A percentile compares a stretch with the other conserved stretches of the same genome.
phyloP scores from a whole-genome alignment of 352 stramenopile species.

The Phytophthora cajani region DNA sequence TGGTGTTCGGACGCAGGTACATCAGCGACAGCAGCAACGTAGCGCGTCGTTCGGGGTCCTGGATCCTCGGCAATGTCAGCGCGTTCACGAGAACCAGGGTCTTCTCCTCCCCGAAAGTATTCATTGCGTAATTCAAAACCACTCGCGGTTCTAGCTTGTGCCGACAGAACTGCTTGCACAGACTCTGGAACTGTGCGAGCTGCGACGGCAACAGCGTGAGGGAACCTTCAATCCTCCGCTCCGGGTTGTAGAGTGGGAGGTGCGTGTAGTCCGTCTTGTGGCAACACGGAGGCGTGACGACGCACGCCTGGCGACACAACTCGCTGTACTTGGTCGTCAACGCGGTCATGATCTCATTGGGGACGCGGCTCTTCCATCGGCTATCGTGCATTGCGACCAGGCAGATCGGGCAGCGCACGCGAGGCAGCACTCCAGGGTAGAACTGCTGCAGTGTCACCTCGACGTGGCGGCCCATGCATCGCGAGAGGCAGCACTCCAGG shows the following conservation, averaged over 20 bases:
- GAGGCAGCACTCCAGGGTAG: slow-evolving; percentile 41
- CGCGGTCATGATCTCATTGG: not conserved
- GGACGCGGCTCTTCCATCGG: slow-evolving; percentile 24
- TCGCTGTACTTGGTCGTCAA: slow-evolving; percentile 22
- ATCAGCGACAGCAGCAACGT: slow-evolving; percentile 49
- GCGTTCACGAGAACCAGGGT: slow-evolving; percentile 16
- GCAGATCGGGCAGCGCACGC: slow-evolving; percentile 41
- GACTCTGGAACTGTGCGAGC: slow-evolving; percentile 10
- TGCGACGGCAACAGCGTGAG: slow-evolving; percentile 23
- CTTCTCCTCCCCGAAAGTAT: slow-evolving; percentile 27
- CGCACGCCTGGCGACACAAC: slow-evolving; percentile 34
- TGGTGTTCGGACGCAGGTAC: slow-evolving; percentile 32
- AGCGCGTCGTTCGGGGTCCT: slow-evolving; percentile 51
- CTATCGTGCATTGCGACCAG: slow-evolving; percentile 19
- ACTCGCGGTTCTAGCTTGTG: slow-evolving; percentile 24
- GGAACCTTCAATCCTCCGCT: not conserved
- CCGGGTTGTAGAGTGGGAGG: slow-evolving; percentile 20
- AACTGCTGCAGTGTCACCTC: slow-evolving; percentile 34
- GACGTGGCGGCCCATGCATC: slow-evolving; percentile 33
- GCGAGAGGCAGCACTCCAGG: slow-evolving; percentile 28
- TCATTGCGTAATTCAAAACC: slow-evolving; percentile 30
- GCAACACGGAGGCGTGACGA: slow-evolving; percentile 39
- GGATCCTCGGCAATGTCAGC: slow-evolving; percentile 26
- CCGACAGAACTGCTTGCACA: slow-evolving; percentile 33
- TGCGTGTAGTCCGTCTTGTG: slow-evolving; percentile 47